These are phyloP conservation scores for Gentiana macrophylla DNA, from an alignment of 257 asterid species.

Conservation along the genomic window DNA sequence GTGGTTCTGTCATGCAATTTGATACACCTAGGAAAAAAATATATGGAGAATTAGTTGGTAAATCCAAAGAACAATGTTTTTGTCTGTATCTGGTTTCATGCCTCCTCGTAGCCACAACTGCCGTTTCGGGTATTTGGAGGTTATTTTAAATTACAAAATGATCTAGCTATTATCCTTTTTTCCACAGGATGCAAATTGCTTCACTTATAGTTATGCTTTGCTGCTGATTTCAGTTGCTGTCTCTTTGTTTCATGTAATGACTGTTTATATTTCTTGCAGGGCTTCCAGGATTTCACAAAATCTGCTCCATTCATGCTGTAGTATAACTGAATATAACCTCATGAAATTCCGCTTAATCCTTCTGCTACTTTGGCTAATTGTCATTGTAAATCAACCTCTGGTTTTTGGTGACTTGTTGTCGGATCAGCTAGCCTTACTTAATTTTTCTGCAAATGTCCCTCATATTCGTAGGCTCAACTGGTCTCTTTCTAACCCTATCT, in stretches of 20 bases:
- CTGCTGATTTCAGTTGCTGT: neutral
- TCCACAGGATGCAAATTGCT: too few species aligned
- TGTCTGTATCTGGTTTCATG: too few species aligned
- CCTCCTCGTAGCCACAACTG: too few species aligned
- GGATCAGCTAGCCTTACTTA: slow-evolving; percentile 65
- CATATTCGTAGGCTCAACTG: slow-evolving; percentile 32
- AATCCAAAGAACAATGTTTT: too few species aligned
- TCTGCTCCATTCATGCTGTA: slow-evolving; percentile 3
- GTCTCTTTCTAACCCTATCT: slow-evolving; percentile 22
- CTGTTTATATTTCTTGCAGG: slow-evolving; percentile 4
- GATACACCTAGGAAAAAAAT: too few species aligned
- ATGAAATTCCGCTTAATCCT: slow-evolving; percentile 23
- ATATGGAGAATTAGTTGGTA: too few species aligned
- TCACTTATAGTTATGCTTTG: neutral
- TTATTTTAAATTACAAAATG: too few species aligned
- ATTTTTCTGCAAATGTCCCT: slow-evolving; percentile 20
- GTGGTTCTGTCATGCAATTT: too few species aligned
- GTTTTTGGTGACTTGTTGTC: slow-evolving; percentile 45
- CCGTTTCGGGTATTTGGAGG: too few species aligned
- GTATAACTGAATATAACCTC: slow-evolving; percentile 18
- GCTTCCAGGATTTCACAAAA: slow-evolving; percentile 30
- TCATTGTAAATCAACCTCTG: slow-evolving; percentile 31
- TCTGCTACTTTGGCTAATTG: slow-evolving; percentile 26
- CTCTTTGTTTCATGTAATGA: slow-evolving; percentile 6
- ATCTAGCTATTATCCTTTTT: too few species aligned